Base-by-base conservation (phyloP, 2,329 filamentous ascomycete species). In the Pseudocercospora eumusae region DNA sequence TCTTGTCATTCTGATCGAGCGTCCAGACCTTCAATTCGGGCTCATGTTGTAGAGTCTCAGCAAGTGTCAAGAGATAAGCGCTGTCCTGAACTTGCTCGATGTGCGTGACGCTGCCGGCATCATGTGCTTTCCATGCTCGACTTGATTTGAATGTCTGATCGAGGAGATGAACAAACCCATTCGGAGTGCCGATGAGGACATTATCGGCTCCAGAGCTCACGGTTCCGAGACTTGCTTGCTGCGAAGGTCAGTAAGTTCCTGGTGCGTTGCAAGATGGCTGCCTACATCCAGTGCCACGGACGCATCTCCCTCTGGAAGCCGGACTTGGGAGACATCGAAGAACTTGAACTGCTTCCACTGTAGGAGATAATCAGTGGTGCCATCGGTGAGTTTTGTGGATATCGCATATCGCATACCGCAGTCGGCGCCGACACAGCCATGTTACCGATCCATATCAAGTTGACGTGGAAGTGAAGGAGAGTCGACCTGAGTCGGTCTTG, bases 321-420 rank as follows among this genome's bases (percentile, higher is more conserved):
- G 87, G 77, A 97, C 88, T 75, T 90, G 88, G 75, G 87, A 87
- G 77, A 96, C 92, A 79, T 97, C 92, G 85, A 99, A 98, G 88
- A 99, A 99, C 84, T 96, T 93, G 82, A 99, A 99, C 70, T 90
- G 88, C 90, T 97, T 97, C 93, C 95, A 98, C 93, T 96, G 68
- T 56, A 25, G 27, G 11, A 52, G 60, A 55, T 11, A 11, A 27
- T 68, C 11, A 62, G 55, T 45, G 23, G 20, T 44, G 0, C 20
- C n/a, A 25, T 9, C 21, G 18, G 8, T 21, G n/a, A 25, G 23
- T 25, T 25, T 25, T 25, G 23, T 25, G 23, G 3, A 25, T 25
- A 25, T 25, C 23, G 23, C 23, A 9, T 36, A 7, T 40, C 10
- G 31, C 52, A 21, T 36, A 54, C 52, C 52, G 52, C 52, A 54